A percentile compares a stretch with the other conserved stretches of the same genome.
These are phyloP conservation scores for Salix viminalis DNA, from an alignment of 345 rosid species.

Conservation along the genomic window DNA sequence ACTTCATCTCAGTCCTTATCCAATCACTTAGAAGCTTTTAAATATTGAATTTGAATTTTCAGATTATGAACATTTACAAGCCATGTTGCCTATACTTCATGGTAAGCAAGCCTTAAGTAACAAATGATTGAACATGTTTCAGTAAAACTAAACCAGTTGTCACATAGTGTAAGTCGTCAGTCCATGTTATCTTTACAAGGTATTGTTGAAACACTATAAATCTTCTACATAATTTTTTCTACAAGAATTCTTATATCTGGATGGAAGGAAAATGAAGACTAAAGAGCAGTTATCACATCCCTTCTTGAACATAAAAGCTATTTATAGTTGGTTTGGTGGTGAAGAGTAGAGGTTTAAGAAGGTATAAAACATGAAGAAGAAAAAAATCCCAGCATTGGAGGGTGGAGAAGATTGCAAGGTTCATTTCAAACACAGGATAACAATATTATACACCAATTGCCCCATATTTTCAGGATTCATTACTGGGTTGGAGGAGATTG, in stretches of 20 bases:
- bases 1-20: background rate
- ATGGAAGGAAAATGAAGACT: background rate
- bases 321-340: background rate
- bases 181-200: background rate
- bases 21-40: background rate
- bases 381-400: background rate
- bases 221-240: background rate
- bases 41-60: background rate
- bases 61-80: background rate
- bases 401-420: background rate
- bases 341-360: background rate
- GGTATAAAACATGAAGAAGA: background rate
- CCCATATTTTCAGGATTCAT: background rate
- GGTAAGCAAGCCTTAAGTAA: background rate
- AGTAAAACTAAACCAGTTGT: background rate
- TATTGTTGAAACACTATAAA: background rate
- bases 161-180: background rate
- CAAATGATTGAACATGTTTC: background rate
- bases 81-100: background rate
- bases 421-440: background rate
- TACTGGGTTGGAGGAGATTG: background rate
- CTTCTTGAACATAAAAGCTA: background rate
- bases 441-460: background rate
- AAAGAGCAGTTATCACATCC: background rate
- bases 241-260: background rate